Evolutionary conservation across 306 rosid species (phyloP).

Genomic region (Quercus dentata): DNA sequence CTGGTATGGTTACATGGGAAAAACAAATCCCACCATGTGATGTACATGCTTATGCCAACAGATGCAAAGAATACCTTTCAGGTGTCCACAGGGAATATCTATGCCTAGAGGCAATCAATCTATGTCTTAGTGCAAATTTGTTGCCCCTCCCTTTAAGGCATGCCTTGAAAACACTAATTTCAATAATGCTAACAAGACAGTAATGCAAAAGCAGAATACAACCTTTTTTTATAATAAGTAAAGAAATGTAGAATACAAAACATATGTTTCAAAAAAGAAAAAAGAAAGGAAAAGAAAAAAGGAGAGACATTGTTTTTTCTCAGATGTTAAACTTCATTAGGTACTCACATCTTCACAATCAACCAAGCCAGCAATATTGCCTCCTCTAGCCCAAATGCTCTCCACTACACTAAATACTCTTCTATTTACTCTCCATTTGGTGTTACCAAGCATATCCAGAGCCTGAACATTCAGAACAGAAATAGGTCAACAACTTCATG

Average conservation of each 20-base stretch:
- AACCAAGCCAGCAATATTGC: slow-evolving; percentile 80
- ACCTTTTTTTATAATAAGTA: too few species aligned
- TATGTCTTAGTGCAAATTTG: background rate
- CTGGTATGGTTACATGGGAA: background rate
- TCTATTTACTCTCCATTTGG: slow-evolving; percentile 81
- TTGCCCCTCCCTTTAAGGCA: background rate
- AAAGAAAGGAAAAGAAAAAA: background rate
- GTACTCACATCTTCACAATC: slow-evolving; percentile 64
- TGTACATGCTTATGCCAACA: background rate
- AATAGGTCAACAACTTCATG: background rate
- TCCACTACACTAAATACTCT: slow-evolving; percentile 68
- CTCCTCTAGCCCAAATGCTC: slow-evolving; percentile 80
- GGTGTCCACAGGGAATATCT: background rate
- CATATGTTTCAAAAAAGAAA: background rate
- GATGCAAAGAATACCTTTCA: background rate
- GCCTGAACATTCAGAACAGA: slow-evolving; percentile 44
- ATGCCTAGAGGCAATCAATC: background rate
- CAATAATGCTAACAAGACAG: background rate
- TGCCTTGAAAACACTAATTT: background rate
- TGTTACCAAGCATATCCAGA: slow-evolving; percentile 75
- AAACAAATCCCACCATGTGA: background rate
- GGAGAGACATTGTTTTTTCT: background rate
- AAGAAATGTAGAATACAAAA: background rate
- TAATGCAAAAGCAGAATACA: background rate
- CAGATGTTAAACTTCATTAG: slow-evolving; percentile 9